Evolutionary conservation across 495 filamentous ascomycete species (phyloP).

Genomic region (Penicillium cinerascens): DNA sequence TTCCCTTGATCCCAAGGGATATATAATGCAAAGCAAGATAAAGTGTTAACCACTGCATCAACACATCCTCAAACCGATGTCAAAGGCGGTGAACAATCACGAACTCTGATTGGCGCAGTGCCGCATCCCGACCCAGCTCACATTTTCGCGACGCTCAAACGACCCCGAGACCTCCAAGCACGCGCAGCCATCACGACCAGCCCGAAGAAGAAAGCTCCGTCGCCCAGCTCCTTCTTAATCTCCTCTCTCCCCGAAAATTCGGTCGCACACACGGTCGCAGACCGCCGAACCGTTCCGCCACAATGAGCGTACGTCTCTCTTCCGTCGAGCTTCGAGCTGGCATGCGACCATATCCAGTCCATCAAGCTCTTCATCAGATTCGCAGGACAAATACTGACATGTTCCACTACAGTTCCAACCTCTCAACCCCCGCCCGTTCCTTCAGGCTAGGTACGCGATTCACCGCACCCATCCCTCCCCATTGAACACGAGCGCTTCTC

Average conservation of each 20-base stretch:
- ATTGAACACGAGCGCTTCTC: background rate
- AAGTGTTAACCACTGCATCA: background rate
- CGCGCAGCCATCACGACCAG: conserved; percentile 19
- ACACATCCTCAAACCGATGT: conserved; percentile 25
- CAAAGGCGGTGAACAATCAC: background rate
- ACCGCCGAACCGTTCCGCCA: conserved; percentile 5
- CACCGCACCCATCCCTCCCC: background rate
- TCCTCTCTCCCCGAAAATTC: background rate
- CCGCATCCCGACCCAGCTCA: conserved; percentile 28
- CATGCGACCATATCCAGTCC: background rate
- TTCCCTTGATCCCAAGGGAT: background rate
- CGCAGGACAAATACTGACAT: conserved; percentile 13
- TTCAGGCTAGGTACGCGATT: conserved; percentile 71
- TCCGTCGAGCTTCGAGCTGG: conserved; percentile 13
- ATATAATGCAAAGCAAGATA: background rate
- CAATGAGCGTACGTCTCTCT: conserved; percentile 41
- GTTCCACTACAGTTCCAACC: conserved; percentile 63
- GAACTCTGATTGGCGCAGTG: conserved; percentile 21
- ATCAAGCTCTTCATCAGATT: background rate
- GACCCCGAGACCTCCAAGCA: conserved; percentile 14
- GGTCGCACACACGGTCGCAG: background rate
- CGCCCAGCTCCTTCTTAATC: conserved; percentile 4
- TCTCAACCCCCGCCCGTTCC: conserved; percentile 85
- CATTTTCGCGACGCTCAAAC: conserved; percentile 33
- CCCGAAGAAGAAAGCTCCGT: conserved; percentile 7